These are phyloP conservation scores for Fonsecaea pugnacius DNA, from an alignment of 2,329 filamentous ascomycete genomes.

Conservation along the genomic window DNA sequence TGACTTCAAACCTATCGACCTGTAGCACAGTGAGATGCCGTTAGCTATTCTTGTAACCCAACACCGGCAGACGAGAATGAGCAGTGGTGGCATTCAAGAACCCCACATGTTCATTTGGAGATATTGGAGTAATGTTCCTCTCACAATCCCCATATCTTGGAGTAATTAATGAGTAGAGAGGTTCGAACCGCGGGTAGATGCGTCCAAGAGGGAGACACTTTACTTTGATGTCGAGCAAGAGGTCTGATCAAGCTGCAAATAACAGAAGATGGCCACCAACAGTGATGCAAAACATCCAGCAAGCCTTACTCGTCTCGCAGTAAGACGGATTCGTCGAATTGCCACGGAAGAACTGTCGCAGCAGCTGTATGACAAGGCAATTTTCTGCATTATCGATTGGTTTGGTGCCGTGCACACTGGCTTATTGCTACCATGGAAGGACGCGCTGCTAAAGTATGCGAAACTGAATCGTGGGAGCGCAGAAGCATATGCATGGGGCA, in stretches of 20 bases:
- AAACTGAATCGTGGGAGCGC: constrained; percentile 1
- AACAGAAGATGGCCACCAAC: constrained; percentile 5
- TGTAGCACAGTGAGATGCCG: too few species aligned
- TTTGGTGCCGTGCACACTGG: constrained; percentile 15
- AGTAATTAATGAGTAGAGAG: too few species aligned
- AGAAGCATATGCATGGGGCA: constrained; percentile 6
- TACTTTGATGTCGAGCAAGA: neutral
- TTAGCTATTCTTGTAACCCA: too few species aligned
- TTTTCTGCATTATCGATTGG: constrained; percentile 17
- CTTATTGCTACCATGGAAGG: neutral
- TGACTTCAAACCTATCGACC: too few species aligned
- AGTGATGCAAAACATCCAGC: constrained; percentile 6
- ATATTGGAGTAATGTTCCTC: too few species aligned
- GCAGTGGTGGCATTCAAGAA: too few species aligned
- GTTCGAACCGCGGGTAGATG: too few species aligned
- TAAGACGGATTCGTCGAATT: constrained; percentile 14
- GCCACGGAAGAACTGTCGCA: neutral
- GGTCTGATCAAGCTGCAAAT: neutral
- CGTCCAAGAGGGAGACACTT: neutral
- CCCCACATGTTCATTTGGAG: too few species aligned
- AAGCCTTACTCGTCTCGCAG: constrained; percentile 25
- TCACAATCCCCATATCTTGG: too few species aligned
- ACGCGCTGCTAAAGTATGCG: constrained; percentile 10
- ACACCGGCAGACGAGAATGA: too few species aligned
- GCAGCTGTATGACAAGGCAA: constrained; percentile 17